phyloP scores from a whole-genome alignment of 306 rosid species.

The Sophora flavescens region DNA sequence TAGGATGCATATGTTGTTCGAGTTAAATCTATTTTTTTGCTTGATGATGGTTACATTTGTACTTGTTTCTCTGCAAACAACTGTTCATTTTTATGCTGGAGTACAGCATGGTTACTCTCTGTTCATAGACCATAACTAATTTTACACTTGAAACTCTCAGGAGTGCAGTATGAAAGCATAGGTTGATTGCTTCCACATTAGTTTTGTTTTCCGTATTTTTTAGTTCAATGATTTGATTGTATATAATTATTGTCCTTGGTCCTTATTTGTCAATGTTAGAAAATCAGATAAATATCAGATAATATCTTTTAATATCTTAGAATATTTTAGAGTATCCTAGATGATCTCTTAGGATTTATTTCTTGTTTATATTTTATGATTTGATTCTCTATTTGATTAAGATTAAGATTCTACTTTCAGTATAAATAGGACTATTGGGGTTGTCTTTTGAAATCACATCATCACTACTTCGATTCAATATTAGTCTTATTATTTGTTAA shows the following conservation, averaged over 20 bases:
- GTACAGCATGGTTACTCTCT: background rate
- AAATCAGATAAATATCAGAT: too few relatives aligned
- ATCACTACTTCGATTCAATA: too few relatives aligned
- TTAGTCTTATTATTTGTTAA: too few relatives aligned
- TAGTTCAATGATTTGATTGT: background rate
- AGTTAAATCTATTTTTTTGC: slow-evolving; percentile 12
- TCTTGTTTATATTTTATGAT: too few relatives aligned
- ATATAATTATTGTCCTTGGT: background rate
- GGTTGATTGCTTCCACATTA: slow-evolving; percentile 3
- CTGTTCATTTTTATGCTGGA: background rate
- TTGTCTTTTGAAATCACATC: too few relatives aligned
- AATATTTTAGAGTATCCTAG: too few relatives aligned
- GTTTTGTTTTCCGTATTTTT: slow-evolving; percentile 18
- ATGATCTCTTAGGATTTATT: too few relatives aligned
- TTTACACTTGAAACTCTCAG: slow-evolving; percentile 17
- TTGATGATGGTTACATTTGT: slow-evolving; percentile 23
- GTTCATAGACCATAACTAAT: background rate
- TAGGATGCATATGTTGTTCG: background rate
- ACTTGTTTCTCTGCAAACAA: background rate
- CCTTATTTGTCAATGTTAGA: background rate
- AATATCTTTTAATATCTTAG: too few relatives aligned
- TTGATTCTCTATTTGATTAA: too few relatives aligned
- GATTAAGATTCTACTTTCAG: too few relatives aligned
- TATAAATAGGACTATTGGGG: too few relatives aligned
- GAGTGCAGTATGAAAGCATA: background rate